phyloP scores from a whole-genome alignment of 2,329 filamentous ascomycete species.

The Botrytis byssoidea region DNA sequence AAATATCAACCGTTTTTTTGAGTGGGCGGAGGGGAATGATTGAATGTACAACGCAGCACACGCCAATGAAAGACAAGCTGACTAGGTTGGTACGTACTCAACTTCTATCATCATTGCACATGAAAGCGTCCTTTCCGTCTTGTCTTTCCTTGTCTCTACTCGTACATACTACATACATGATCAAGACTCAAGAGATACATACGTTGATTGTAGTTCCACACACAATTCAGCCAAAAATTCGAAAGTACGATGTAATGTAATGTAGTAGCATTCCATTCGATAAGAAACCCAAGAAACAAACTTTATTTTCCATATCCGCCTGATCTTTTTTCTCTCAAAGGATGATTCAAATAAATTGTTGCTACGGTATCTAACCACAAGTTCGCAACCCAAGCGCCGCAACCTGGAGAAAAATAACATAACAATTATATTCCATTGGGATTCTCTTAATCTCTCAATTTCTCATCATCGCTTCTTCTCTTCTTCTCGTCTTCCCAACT shows the following conservation, averaged over 20 bases:
- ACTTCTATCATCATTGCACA: constrained; percentile 1
- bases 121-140: background rate
- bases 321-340: constrained; percentile 6
- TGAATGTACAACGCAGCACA: background rate
- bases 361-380: background rate
- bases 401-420: constrained; percentile 10
- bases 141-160: background rate
- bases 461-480: background rate
- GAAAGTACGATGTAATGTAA: background rate
- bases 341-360: constrained; percentile 4
- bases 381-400: constrained; percentile 1
- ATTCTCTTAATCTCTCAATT: background rate
- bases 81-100: background rate
- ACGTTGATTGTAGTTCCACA: background rate
- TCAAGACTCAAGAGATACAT: too few species aligned
- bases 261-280: background rate
- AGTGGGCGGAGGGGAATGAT: background rate
- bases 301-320: constrained; percentile 4
- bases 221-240: background rate
- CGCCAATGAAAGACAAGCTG: background rate
- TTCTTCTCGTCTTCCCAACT: background rate
- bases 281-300: background rate
- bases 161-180: too few species aligned
- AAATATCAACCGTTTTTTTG: too few species aligned
- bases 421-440: background rate